Evolutionary conservation across 73 alveolate species (phyloP).

Genomic region (Paraurostyla sp.): DNA sequence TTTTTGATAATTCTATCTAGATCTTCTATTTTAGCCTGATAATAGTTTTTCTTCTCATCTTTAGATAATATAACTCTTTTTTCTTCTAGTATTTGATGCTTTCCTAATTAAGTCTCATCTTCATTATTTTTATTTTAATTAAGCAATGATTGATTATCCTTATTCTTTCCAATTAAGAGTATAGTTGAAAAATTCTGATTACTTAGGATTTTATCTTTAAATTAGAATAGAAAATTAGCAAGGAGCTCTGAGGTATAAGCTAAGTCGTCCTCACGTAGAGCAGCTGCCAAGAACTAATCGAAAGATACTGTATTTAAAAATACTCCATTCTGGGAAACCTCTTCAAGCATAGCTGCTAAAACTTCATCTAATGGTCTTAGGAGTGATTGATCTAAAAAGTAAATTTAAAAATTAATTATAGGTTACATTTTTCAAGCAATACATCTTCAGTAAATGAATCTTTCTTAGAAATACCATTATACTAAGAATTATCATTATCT

Average conservation of each 20-base stretch:
- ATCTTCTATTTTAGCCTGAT: slow-evolving; percentile 13
- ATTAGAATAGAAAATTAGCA: background rate
- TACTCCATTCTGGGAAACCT: background rate
- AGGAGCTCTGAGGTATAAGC: background rate
- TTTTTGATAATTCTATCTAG: background rate
- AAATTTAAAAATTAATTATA: background rate
- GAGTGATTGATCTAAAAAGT: slow-evolving; percentile 22
- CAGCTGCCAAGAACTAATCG: slow-evolving; percentile 27
- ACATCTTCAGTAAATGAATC: background rate
- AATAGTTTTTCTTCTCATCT: slow-evolving; percentile 26
- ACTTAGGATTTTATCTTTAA: background rate
- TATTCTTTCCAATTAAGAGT: background rate
- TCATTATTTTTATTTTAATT: no score
- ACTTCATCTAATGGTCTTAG: slow-evolving; percentile 38
- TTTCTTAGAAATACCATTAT: background rate
- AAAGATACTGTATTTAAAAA: background rate
- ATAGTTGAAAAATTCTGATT: background rate
- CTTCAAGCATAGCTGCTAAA: background rate
- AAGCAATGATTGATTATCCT: no score
- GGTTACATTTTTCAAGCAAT: background rate
- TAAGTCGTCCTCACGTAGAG: slow-evolving; percentile 14
- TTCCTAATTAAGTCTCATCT: no score
- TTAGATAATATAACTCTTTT: background rate
- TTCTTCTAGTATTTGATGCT: background rate
- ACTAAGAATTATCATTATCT: background rate